Evolutionary conservation across 116 monocot species (phyloP).

Genomic region (Trichopus zeylanicus): DNA sequence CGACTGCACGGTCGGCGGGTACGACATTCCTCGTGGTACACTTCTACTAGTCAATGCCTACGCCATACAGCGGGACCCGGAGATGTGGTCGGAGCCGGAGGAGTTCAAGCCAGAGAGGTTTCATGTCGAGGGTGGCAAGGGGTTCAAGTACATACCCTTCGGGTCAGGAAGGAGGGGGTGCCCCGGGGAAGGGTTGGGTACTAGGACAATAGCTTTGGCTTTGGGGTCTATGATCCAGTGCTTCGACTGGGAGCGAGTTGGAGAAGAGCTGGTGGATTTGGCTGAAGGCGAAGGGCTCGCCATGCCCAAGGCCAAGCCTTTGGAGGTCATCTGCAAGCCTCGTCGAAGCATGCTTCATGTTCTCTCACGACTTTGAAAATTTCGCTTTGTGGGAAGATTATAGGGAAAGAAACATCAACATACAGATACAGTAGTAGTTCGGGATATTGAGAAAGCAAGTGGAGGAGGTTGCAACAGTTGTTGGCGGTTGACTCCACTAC

Average conservation of each 20-base stretch:
- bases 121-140: neutral
- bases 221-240: constrained; percentile 36
- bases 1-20: constrained; percentile 17
- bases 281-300: constrained; percentile 15
- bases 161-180: constrained; percentile 41
- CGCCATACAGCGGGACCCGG: constrained; percentile 19
- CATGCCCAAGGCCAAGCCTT: constrained; percentile 22
- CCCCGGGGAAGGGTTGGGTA: constrained; percentile 31
- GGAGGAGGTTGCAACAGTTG: too few relatives aligned
- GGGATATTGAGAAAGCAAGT: too few relatives aligned
- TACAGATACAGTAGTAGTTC: too few relatives aligned
- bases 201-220: constrained; percentile 16
- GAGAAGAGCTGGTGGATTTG: constrained; percentile 23
- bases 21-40: constrained; percentile 12
- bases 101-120: constrained; percentile 27
- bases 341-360: neutral
- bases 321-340: constrained; percentile 19
- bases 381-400: neutral
- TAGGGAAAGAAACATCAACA: too few relatives aligned
- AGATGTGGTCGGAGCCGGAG: constrained; percentile 11
- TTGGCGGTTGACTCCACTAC: too few relatives aligned
- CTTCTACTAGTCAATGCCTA: constrained; percentile 19
- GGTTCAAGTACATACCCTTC: constrained; percentile 13
- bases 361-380: neutral
- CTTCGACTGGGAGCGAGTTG: constrained; percentile 34